Conservation (phyloP, 1,139 yeast genomes). For the Geotrichum citri-aurantii region DNA sequence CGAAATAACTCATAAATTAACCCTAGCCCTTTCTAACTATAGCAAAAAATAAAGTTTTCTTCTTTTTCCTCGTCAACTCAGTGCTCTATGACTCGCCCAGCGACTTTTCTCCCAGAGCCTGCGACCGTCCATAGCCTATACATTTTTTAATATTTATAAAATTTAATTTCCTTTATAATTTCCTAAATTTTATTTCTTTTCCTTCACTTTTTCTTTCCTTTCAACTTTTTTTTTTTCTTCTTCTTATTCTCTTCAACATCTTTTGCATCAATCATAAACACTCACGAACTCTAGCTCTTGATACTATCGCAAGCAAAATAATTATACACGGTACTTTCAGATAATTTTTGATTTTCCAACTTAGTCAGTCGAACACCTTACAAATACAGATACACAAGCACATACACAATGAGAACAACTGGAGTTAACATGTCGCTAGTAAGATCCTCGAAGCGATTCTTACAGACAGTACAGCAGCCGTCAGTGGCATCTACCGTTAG, state of each 20-base stretch:
- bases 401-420: constrained; percentile 16
- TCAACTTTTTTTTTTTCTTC: no score
- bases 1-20: background rate
- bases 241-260: background rate
- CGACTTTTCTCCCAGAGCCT: background rate
- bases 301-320: no score
- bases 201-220: no score
- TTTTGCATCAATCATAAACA: background rate
- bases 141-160: background rate
- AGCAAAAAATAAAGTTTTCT: background rate
- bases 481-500: constrained; percentile 8
- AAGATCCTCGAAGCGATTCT: constrained; percentile 18
- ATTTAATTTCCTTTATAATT: background rate
- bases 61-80: background rate
- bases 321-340: background rate
- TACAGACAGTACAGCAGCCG: constrained; percentile 19
- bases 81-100: background rate
- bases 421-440: constrained; percentile 8
- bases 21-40: background rate
- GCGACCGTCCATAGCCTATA: no score
- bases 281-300: background rate
- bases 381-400: constrained; percentile 3
- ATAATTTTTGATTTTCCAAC: background rate
- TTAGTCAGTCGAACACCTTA: background rate
- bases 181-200: background rate